Base-by-base conservation (phyloP, 345 rosid species). In the Triadica sebifera region DNA sequence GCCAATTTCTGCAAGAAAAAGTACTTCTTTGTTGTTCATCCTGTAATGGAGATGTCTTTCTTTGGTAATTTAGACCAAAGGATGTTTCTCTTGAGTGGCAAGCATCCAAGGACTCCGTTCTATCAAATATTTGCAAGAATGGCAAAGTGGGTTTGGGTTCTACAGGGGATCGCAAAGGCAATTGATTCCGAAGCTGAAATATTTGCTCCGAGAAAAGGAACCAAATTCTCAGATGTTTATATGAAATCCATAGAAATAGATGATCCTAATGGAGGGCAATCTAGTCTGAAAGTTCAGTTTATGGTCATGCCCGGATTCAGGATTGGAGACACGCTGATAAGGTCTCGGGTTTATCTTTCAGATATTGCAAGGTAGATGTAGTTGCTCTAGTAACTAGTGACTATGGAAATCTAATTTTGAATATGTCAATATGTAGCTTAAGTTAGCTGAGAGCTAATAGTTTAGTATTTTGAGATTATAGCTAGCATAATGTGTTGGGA, bases 251-350 rank as follows among this genome's bases (percentile, higher is more conserved):
- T 85, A 10, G 79, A 79, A 43, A 61, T 53, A 37, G 79, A 72
- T 6, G 61, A 15, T 41, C 65, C 34, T 29, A 63, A 75, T 29
- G 77, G 75, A 77, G 67, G 5, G 38, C 72, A 73, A 50, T 67
- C 65, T 37, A 66, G 61, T 22, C 51, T 8, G 60, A 86, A 24
- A 43, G 92, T 87, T 17, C 89, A 85, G 82, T 85, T 90, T 73
- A 86, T 85, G 73, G 81, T 87, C 53, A 87, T 90, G 86, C 92
- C 90, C 1, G 93, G 95, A 66, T 87, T 86, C 65, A 87, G 79
- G 70, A 77, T 87, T 6, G 83, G 84, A 67, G 85, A 81, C 71
- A 58, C 73, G 20, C 59, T 87, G 62, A 34, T 87, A 61, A 85
- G 65, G 62, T 84, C 86, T 57, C 83, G 60, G 22, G 92, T 84